Percentiles rank a stretch among this genome's conserved stretches.
These are phyloP conservation scores for Monosporozyma servazzii DNA, from an alignment of 805 yeast species.

Conservation along the genomic window DNA sequence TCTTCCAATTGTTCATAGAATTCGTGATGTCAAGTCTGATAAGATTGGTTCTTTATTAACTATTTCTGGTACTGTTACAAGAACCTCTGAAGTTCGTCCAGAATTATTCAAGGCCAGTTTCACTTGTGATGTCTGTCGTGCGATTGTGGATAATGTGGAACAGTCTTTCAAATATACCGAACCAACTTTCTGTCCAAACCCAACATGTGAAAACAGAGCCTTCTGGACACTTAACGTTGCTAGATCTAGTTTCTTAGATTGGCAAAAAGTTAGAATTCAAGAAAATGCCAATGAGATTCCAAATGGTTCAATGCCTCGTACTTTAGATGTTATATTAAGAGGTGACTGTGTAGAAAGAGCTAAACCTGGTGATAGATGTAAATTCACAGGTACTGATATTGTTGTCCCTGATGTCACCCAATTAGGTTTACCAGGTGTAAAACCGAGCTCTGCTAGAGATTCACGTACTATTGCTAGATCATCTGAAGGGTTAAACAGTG, in stretches of 20 bases:
- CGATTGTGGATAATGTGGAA: constrained; percentile 80
- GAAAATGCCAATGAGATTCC: constrained; percentile 96
- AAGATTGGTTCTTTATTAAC: constrained; percentile 77
- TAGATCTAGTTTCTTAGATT: constrained; percentile 83
- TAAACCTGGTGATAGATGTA: constrained; percentile 93
- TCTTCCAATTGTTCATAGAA: constrained; percentile 70
- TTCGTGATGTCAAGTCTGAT: constrained; percentile 85
- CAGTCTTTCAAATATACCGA: constrained; percentile 90
- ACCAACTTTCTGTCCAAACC: constrained; percentile 85
- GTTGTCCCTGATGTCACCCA: constrained; percentile 93
- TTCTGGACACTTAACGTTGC: constrained; percentile 77
- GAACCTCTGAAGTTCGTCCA: constrained; percentile 94
- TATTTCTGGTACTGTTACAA: constrained; percentile 89
- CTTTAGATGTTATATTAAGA: constrained; percentile 81
- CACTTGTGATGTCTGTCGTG: constrained; percentile 80
- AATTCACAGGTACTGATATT: constrained; percentile 88
- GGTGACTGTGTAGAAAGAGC: constrained; percentile 95
- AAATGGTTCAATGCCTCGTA: constrained; percentile 97
- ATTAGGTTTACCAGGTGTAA: constrained; percentile 89
- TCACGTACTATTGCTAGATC: constrained; percentile 36
- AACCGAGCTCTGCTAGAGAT: constrained; percentile 73
- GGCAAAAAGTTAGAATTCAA: constrained; percentile 94
- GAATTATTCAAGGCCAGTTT: constrained; percentile 82
- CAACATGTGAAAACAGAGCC: constrained; percentile 77
- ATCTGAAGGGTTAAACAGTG: constrained; percentile 64